These are phyloP conservation scores for Rhododendron vialii DNA, from an alignment of 148 eudicot species.

Conservation along the genomic window DNA sequence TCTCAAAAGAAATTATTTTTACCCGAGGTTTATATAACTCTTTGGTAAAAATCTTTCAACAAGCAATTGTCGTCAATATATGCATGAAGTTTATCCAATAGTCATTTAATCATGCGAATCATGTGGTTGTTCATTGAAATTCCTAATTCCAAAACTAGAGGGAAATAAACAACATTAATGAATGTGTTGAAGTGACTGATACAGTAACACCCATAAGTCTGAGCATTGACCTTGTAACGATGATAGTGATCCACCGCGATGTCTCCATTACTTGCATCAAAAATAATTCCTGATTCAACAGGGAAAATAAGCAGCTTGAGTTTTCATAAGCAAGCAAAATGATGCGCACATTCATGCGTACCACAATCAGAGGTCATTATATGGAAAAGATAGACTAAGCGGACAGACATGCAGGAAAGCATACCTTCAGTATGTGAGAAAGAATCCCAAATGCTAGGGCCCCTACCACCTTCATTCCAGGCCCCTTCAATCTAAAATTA, in stretches of 20 bases:
- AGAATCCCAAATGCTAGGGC: constrained; percentile 72
- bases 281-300: constrained; percentile 34
- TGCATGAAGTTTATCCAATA: background rate
- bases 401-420: background rate
- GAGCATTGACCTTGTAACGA: constrained; percentile 63
- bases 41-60: background rate
- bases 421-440: constrained; percentile 45
- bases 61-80: background rate
- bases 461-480: constrained; percentile 47
- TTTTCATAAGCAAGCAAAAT: background rate
- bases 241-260: constrained; percentile 70
- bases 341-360: background rate
- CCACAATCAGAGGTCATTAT: background rate
- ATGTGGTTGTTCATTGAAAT: background rate
- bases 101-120: background rate
- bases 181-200: too few relatives aligned
- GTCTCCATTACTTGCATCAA: constrained; percentile 67
- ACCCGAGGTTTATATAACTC: too few relatives aligned
- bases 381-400: background rate
- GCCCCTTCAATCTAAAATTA: background rate
- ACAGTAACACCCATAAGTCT: background rate
- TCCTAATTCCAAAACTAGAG: background rate
- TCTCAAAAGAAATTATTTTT: background rate
- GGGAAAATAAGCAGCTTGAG: background rate
- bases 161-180: background rate